phyloP scores from a whole-genome alignment of 116 monocot genomes.

The Dioscorea cayenensis region DNA sequence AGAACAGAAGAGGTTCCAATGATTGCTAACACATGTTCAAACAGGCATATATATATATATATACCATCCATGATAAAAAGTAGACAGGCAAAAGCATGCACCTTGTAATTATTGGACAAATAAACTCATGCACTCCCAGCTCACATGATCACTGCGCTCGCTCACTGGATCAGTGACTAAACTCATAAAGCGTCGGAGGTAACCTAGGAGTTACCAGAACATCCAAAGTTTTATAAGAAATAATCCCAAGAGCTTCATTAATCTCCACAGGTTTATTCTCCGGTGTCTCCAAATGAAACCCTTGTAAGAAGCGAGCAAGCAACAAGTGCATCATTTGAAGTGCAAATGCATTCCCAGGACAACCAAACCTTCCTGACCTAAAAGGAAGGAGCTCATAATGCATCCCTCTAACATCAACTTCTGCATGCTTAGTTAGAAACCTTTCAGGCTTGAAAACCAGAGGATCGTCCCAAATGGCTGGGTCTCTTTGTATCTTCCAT shows the following conservation, averaged over 20 bases:
- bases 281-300: not conserved
- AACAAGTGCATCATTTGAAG: not conserved
- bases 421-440: not conserved
- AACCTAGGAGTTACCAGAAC: no score
- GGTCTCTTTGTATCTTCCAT: not conserved
- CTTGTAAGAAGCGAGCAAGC: not conserved
- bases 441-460: not conserved
- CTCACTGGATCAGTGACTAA: no score
- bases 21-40: no score
- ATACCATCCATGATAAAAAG: no score
- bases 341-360: not conserved
- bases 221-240: no score
- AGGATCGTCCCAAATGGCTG: not conserved
- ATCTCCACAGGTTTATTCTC: not conserved
- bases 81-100: no score
- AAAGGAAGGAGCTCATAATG: slow-evolving; percentile 2
- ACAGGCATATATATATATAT: no score
- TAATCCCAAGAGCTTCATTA: not conserved
- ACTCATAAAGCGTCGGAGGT: no score
- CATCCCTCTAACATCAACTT: not conserved
- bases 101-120: no score
- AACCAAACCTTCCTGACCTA: not conserved
- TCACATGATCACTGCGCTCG: no score
- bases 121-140: no score
- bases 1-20: no score